phyloP scores from a whole-genome alignment of 768 basidiomycete species.

The Daedaleopsis nitida region DNA sequence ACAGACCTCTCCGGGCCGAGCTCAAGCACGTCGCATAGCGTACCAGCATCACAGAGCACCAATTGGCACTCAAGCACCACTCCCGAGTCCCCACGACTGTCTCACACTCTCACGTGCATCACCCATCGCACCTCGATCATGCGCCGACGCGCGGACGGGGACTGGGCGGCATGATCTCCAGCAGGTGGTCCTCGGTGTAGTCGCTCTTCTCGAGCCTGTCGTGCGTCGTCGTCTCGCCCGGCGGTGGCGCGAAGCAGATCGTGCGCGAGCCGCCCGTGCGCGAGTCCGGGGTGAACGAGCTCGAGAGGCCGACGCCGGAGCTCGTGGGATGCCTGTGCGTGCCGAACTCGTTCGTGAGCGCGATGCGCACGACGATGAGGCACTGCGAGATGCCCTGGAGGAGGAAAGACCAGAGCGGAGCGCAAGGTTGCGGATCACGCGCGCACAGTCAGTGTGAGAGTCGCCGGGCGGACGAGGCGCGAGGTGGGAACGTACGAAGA shows the following conservation, averaged over 20 bases:
- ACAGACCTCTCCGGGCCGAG: too few species aligned
- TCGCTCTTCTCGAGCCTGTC: neutral
- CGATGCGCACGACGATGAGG: constrained; percentile 28
- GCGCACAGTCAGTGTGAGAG: neutral
- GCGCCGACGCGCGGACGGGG: neutral
- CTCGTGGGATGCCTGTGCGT: neutral
- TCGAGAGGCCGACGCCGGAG: too few species aligned
- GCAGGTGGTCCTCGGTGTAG: neutral
- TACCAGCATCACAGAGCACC: too few species aligned
- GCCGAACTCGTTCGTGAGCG: constrained; percentile 13
- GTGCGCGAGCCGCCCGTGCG: neutral
- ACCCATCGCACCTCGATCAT: neutral
- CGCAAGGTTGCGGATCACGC: too few species aligned
- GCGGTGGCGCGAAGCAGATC: neutral
- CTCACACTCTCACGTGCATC: too few species aligned
- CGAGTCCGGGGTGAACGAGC: neutral
- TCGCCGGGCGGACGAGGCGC: neutral
- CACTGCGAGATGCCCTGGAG: constrained; percentile 29
- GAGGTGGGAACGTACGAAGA: constrained; percentile 20
- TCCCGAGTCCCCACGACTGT: too few species aligned
- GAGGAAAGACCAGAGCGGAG: too few species aligned
- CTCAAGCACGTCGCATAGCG: too few species aligned
- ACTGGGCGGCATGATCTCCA: neutral
- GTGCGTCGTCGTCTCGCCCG: neutral
- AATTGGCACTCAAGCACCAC: too few species aligned